Base-by-base conservation (phyloP, 2,329 filamentous ascomycete genomes). In the Boeremia exigua region DNA sequence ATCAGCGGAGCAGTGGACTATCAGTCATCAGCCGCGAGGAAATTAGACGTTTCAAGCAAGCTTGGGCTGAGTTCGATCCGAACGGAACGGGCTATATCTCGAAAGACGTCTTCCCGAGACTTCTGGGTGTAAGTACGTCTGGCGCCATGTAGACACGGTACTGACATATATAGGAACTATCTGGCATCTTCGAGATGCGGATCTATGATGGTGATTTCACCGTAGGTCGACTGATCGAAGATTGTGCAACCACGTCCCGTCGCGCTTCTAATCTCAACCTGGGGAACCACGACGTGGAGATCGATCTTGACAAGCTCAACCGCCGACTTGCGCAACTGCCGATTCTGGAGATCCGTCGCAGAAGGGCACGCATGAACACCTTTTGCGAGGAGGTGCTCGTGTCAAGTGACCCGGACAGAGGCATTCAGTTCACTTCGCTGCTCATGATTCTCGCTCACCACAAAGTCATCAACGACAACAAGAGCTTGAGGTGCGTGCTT, bases 351-450 rank as follows among this genome's bases (percentile, higher is more conserved):
- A 92, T 98, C 49, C 88, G 89, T 54, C 82, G 86, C 64, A 85
- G 92, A 57, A 85, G 95, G 38, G 83, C 86, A 53, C 87, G 89
- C 37, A 94, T 96, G 81, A 96, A 96, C 66, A 84, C 89, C n/a
- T 99, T 99, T 75, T 99, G 92, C 70, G 93, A 98, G 75, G 96
- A 99, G 78, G 90, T 98, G 17, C 86, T 98, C 75, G 92, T 97
- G 6, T 94, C 92, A 4, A 92, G 93, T 4, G 93, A 99, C 74
- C 90, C 89, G 1, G 91, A 96, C 68, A 85, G 86, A 59, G 95
- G 95, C 43, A 96, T 99, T 56, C 89, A 91, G 0, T 99, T 99
- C 75, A 95, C 92, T 3, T 88, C 89, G 6, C 89, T 97, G 19
- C 82, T 99, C 47, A 95, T 99, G 89, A 96, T 96, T 58, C 82